Conservation (phyloP, 148 eudicot genomes). For the Nepenthes gracilis region DNA sequence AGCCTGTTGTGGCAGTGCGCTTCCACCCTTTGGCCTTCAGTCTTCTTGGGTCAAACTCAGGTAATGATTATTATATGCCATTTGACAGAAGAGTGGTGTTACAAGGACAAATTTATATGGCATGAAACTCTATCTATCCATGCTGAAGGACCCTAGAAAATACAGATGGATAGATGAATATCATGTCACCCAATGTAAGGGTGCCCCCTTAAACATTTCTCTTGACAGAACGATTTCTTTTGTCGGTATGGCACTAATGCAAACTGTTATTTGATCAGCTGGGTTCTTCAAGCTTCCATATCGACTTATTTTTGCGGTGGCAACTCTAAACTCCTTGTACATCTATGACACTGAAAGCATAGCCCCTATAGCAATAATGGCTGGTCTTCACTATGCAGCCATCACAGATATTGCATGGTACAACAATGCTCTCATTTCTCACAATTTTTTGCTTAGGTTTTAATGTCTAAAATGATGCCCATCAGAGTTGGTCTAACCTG, state of each 20-base stretch:
- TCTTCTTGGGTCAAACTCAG: constrained; percentile 46
- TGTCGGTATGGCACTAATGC: background rate
- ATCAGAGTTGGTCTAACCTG: background rate
- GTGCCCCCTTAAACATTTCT: too few relatives aligned
- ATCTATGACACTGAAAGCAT: constrained; percentile 75
- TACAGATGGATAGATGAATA: too few relatives aligned
- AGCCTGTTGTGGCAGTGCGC: constrained; percentile 89
- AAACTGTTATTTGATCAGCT: constrained; percentile 21
- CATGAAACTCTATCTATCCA: too few relatives aligned
- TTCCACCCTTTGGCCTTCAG: constrained; percentile 75
- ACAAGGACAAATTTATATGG: too few relatives aligned
- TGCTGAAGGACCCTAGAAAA: too few relatives aligned
- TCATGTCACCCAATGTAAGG: too few relatives aligned
- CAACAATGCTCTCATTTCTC: background rate
- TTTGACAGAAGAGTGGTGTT: too few relatives aligned
- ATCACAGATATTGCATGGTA: constrained; percentile 94
- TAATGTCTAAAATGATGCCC: background rate
- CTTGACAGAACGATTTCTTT: background rate
- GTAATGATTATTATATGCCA: constrained; percentile 12
- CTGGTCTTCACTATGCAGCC: constrained; percentile 97
- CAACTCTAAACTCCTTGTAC: constrained; percentile 84
- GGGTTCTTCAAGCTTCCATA: constrained; percentile 79
- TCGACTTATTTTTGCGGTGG: constrained; percentile 85
- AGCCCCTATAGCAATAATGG: constrained; percentile 66
- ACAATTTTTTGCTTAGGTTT: constrained; percentile 1